Evolutionary conservation across 2,329 filamentous ascomycete genomes (phyloP), one percentile per base, ranked within the genome.

Genomic region (Aspergillus chevalieri): DNA sequence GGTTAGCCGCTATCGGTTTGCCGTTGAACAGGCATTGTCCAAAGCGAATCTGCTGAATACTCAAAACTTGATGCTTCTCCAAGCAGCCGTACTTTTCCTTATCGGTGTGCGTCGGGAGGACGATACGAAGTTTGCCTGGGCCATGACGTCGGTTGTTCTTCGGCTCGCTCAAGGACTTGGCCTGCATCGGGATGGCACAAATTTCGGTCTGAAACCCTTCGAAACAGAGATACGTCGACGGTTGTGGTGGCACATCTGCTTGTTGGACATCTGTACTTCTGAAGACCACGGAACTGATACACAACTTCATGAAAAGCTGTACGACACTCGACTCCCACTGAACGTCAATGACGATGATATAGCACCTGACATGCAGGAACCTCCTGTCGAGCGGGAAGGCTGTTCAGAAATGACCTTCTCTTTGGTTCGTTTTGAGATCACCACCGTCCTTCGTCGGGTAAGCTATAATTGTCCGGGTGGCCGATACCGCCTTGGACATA

Each of bases 31-130:
- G 60, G 80, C 80, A 2, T 68, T 86, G 42, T 79, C 83, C 3
- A 74, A 79, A 45, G 82, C 83, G 6, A 79, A 82, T 53, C 78
- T 86, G 46, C 62, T 87, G 1, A 80, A 77, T 49, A 83, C 80
- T 6, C 79, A 83, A 50, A 83, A 83, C 59, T 69, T 82, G 17
- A 70, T 82, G 34, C 76, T 85, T 8, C 66, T 86, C 14, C 83
- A 86, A 63, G 80, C 83, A 0, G 78, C 83, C 34, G 71, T 82
- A 8, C 68, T 85, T 33, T 86, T 84, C 59, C 64, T 86, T 21
- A 78, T 83, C 41, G 63, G 67, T 74, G 54, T 72, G 9, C 68
- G 68, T 44, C 63, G 65, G 51, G 63, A 72, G 55, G 65, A 73
- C 55, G 62, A 71, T 44, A 64, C 68, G 21, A 69, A 70, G 43